Evolutionary conservation across 257 asterid genomes (phyloP).

Genomic region (Fraxinus cuspidata): DNA sequence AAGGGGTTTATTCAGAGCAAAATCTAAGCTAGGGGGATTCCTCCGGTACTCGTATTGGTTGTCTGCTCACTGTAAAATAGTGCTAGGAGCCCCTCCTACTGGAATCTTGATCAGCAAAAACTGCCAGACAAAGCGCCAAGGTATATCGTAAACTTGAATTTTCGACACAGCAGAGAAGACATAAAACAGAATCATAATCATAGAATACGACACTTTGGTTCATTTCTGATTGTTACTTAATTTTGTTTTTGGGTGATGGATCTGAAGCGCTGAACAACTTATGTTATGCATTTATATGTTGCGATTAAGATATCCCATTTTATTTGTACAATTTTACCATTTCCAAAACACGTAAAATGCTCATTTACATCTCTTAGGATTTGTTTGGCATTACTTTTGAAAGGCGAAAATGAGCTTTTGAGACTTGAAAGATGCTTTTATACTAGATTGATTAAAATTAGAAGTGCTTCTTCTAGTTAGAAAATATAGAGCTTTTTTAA

Average conservation of each 20-base stretch:
- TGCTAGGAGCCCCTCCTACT: conserved; percentile 71
- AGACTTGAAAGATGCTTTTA: too few species aligned
- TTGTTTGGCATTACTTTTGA: too few species aligned
- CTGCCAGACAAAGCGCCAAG: conserved; percentile 63
- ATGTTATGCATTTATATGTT: background rate
- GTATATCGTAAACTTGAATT: background rate
- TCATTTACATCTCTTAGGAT: background rate
- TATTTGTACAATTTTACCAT: background rate
- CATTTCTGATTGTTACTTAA: background rate
- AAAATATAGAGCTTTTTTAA: too few species aligned
- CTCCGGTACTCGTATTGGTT: conserved; percentile 76
- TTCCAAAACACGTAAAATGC: background rate
- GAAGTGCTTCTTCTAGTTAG: too few species aligned
- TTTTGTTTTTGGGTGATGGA: background rate
- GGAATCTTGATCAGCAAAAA: conserved; percentile 67
- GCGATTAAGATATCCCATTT: background rate
- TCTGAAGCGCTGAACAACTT: background rate
- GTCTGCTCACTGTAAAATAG: conserved; percentile 60
- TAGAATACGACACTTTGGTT: background rate
- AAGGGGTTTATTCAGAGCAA: conserved; percentile 63
- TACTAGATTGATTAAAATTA: too few species aligned
- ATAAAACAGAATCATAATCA: background rate
- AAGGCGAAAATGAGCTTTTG: too few species aligned
- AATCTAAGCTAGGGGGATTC: conserved; percentile 66
- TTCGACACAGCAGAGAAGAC: background rate